Conservation (phyloP, 768 basidiomycete genomes). For the Cubamyces lactineus region DNA sequence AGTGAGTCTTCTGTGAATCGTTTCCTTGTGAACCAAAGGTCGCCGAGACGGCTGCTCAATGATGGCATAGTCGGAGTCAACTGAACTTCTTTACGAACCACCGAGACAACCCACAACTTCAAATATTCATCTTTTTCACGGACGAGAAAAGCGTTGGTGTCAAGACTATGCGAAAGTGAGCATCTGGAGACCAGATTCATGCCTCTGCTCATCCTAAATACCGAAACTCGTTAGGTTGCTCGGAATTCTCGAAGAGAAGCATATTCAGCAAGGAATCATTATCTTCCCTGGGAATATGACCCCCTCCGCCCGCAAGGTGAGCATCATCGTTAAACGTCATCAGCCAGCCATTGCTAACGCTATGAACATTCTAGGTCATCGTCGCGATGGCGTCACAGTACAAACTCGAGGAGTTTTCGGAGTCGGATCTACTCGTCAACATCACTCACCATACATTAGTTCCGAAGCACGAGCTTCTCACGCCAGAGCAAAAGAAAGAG, state of each 20-base stretch:
- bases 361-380: constrained; percentile 67
- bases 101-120: constrained; percentile 63
- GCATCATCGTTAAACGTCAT: background rate
- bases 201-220: background rate
- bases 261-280: constrained; percentile 88
- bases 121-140: constrained; percentile 95
- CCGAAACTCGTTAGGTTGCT: constrained; percentile 62
- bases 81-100: constrained; percentile 91
- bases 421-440: constrained; percentile 95
- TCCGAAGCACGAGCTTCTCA: constrained; percentile 88
- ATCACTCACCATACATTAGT: constrained; percentile 96
- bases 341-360: background rate
- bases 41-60: background rate
- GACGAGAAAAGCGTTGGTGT: constrained; percentile 95
- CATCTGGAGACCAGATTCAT: constrained; percentile 17
- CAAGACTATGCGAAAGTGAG: constrained; percentile 96
- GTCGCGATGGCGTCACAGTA: constrained; percentile 86
- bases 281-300: constrained; percentile 98
- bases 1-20: constrained; percentile 58
- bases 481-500: constrained; percentile 81
- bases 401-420: constrained; percentile 93
- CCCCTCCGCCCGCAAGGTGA: constrained; percentile 91
- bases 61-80: constrained; percentile 68
- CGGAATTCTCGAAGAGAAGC: constrained; percentile 87
- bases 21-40: background rate